These are phyloP conservation scores for Hyphopichia pseudoburtonii DNA, from an alignment of 1,139 yeast species.

Conservation along the genomic window DNA sequence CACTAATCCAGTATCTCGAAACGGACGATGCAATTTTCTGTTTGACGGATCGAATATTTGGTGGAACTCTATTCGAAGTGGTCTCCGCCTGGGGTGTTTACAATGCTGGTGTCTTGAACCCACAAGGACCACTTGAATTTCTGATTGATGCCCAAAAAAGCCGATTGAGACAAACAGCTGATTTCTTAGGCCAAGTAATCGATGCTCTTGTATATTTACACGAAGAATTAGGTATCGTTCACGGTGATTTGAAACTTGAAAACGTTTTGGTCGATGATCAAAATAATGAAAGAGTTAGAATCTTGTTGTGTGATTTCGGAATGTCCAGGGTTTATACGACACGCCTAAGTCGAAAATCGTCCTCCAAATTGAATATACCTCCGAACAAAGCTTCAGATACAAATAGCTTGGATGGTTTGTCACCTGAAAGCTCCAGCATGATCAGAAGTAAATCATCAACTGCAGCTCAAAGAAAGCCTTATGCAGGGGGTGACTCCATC, in stretches of 20 bases:
- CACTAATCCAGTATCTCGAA: conserved; percentile 61
- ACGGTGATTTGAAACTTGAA: conserved; percentile 88
- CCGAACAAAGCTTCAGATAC: no score
- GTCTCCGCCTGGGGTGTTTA: conserved; percentile 66
- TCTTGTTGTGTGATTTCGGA: conserved; percentile 84
- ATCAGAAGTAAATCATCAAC: conserved; percentile 51
- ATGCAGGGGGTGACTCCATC: conserved; percentile 31
- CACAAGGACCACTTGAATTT: conserved; percentile 32
- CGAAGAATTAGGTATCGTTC: conserved; percentile 63
- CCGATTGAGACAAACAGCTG: conserved; percentile 21
- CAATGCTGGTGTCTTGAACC: conserved; percentile 25
- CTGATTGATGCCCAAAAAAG: conserved; percentile 26
- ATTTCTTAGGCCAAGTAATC: conserved; percentile 53
- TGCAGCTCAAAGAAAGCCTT: conserved; percentile 36
- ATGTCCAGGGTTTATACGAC: conserved; percentile 52
- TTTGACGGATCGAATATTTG: conserved; percentile 66
- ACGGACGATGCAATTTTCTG: conserved; percentile 68
- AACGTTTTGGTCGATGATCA: conserved; percentile 64
- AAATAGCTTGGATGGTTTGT: no score
- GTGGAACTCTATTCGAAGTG: conserved; percentile 81
- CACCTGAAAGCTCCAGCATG: conserved; percentile 17
- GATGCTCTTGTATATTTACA: conserved; percentile 73
- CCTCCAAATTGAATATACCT: conserved; percentile 1
- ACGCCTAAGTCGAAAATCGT: conserved; percentile 25
- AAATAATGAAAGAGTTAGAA: conserved; percentile 23